Conservation (phyloP, 805 yeast genomes). For the Candida gorgasii region DNA sequence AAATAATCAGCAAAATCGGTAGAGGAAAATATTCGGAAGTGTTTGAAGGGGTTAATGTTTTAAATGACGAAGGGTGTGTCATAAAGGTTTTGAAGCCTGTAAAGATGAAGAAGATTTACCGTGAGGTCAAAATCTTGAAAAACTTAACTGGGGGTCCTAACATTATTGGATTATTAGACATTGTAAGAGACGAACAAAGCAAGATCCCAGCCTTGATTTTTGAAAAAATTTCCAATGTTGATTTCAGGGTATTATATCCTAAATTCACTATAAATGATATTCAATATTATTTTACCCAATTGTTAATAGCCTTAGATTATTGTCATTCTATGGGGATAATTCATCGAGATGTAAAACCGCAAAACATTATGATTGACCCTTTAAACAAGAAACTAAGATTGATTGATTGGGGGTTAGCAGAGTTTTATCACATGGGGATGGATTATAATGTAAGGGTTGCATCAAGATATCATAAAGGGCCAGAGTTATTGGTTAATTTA, state of each 20-base stretch:
- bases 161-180: slow-evolving; percentile 71
- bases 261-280: slow-evolving; percentile 73
- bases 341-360: slow-evolving; percentile 94
- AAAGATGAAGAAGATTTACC: slow-evolving; percentile 85
- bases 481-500: slow-evolving; percentile 80
- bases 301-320: slow-evolving; percentile 80
- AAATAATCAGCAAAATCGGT: slow-evolving; percentile 80
- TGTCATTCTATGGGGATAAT: slow-evolving; percentile 93
- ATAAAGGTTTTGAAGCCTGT: slow-evolving; percentile 93
- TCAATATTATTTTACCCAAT: slow-evolving; percentile 78
- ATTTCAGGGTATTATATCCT: slow-evolving; percentile 84
- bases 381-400: slow-evolving; percentile 59
- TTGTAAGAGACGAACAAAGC: slow-evolving; percentile 82
- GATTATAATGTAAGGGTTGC: slow-evolving; percentile 93
- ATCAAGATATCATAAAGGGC: slow-evolving; percentile 88
- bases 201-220: slow-evolving; percentile 88
- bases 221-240: slow-evolving; percentile 81
- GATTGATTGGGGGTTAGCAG: slow-evolving; percentile 95
- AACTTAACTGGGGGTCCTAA: slow-evolving; percentile 85
- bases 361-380: slow-evolving; percentile 91
- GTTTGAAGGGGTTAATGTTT: slow-evolving; percentile 75
- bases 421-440: slow-evolving; percentile 84
- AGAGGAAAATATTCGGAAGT: slow-evolving; percentile 95
- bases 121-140: slow-evolving; percentile 86
- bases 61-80: slow-evolving; percentile 66